These are phyloP conservation scores for Spirogloea muscicola DNA, from an alignment of 139 green algal species.

Conservation along the genomic window DNA sequence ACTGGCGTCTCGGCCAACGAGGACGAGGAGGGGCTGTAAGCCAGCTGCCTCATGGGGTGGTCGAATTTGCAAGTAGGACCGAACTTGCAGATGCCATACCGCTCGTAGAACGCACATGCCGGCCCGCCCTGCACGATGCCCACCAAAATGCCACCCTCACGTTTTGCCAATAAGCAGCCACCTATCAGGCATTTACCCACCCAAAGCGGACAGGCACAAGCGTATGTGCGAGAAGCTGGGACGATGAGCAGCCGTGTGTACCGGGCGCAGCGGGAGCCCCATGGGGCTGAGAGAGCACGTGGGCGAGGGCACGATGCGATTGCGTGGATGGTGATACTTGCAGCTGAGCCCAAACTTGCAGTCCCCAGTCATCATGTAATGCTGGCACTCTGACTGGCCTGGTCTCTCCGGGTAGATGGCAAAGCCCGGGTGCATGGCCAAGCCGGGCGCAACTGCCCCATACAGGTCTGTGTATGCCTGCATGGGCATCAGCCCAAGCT, in stretches of 20 bases:
- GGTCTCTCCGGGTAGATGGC: neutral
- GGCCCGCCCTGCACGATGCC: too few species aligned
- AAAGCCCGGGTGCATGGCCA: neutral
- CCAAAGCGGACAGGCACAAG: too few species aligned
- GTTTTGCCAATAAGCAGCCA: too few species aligned
- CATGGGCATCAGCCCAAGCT: neutral
- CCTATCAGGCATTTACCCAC: too few species aligned
- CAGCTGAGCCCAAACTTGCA: conserved; percentile 80
- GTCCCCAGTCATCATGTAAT: conserved; percentile 79
- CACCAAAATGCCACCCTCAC: too few species aligned
- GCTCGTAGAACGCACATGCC: conserved; percentile 28
- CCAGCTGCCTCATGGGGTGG: conserved; percentile 13
- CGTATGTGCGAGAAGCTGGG: too few species aligned
- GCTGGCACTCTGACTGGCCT: too few species aligned
- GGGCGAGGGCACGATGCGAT: conserved; percentile 3
- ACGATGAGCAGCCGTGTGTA: too few species aligned
- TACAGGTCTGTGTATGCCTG: neutral
- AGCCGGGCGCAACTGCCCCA: too few species aligned
- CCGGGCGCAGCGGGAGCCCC: conserved; percentile 2
- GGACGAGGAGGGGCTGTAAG: conserved; percentile 8
- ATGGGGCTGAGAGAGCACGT: neutral
- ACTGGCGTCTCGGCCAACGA: neutral
- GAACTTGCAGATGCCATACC: conserved; percentile 40
- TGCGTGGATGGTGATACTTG: conserved; percentile 73
- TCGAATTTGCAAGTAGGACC: conserved; percentile 36